phyloP scores from a whole-genome alignment of 306 rosid genomes.

The Acmispon strigosus region DNA sequence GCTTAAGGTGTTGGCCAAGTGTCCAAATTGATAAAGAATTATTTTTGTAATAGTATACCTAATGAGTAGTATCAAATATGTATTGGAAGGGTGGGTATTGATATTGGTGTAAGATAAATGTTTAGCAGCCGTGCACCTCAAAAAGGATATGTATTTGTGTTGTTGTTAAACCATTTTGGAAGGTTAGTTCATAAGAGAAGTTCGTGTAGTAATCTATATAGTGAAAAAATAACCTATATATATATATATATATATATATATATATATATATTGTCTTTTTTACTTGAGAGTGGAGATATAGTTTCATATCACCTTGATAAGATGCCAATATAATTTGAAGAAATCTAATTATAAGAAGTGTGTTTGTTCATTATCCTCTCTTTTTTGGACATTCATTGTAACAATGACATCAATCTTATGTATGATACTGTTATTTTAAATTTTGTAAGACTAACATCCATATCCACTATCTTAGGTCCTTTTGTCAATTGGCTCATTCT shows the following conservation, averaged over 20 bases:
- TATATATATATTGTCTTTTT: no score
- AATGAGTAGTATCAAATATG: no score
- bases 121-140: no score
- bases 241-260: no score
- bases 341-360: neutral
- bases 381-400: no score
- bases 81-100: no score
- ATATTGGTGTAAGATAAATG: no score
- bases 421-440: neutral
- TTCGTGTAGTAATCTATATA: neutral
- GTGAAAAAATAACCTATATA: no score
- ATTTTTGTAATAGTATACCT: no score
- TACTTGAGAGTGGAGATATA: neutral
- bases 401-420: neutral
- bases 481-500: constrained; percentile 73
- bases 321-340: neutral
- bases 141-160: no score
- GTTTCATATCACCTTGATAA: neutral
- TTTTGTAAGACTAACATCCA: constrained; percentile 1
- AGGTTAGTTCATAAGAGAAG: neutral
- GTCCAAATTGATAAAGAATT: no score
- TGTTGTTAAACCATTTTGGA: neutral
- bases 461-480: constrained; percentile 48
- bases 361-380: neutral
- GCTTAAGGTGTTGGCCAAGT: no score